These are phyloP conservation scores for Colletotrichum sp. DNA, from an alignment of 2,329 filamentous ascomycete genomes.

Conservation along the genomic window DNA sequence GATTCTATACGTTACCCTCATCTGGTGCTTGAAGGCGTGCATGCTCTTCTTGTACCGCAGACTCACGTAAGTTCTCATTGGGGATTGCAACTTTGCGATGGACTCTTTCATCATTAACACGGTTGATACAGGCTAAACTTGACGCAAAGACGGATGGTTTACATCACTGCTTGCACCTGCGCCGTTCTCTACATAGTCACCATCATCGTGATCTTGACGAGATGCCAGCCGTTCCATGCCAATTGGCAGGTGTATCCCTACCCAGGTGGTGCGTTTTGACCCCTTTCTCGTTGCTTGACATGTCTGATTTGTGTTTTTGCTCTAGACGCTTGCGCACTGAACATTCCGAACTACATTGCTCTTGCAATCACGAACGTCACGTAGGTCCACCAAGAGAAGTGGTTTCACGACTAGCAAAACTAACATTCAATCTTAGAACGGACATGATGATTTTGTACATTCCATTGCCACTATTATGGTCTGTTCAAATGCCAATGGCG, in stretches of 20 bases:
- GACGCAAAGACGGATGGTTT: slow-evolving; percentile 23
- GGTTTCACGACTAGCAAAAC: neutral
- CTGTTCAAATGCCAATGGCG: slow-evolving; percentile 24
- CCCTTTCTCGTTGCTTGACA: neutral
- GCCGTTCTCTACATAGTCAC: slow-evolving; percentile 22
- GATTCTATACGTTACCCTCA: slow-evolving; percentile 44
- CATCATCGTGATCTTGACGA: slow-evolving; percentile 23
- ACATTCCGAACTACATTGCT: slow-evolving; percentile 24
- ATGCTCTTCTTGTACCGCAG: slow-evolving; percentile 43
- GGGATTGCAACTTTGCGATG: too few species aligned
- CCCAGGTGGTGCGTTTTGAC: slow-evolving; percentile 21
- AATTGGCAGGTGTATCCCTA: slow-evolving; percentile 30
- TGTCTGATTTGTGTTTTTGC: neutral
- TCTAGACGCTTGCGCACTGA: slow-evolving; percentile 23
- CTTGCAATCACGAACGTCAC: slow-evolving; percentile 27
- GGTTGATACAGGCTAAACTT: slow-evolving; percentile 20
- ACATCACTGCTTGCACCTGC: slow-evolving; percentile 21
- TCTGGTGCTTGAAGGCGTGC: slow-evolving; percentile 47
- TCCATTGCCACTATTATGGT: slow-evolving; percentile 26
- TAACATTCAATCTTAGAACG: slow-evolving; percentile 8
- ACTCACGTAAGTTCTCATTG: neutral
- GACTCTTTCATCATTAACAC: neutral
- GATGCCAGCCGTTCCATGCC: slow-evolving; percentile 25
- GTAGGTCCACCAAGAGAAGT: slow-evolving; percentile 8
- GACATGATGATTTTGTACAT: slow-evolving; percentile 27